phyloP scores from a whole-genome alignment of 2,329 filamentous ascomycete genomes.

The Curvularia sp. region DNA sequence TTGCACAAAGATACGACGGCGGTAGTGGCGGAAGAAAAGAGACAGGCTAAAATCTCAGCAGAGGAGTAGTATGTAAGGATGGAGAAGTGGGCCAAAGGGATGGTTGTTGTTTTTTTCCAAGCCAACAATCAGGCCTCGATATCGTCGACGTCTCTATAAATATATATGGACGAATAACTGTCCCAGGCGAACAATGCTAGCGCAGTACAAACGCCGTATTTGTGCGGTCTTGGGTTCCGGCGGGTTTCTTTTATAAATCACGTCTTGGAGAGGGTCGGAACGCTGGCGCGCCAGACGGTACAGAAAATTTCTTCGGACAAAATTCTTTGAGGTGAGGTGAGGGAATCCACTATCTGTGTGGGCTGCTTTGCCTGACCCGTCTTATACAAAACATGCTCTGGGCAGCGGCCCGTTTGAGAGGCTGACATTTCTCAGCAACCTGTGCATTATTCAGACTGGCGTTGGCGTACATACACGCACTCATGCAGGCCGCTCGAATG shows the following conservation, averaged over 20 bases:
- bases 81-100: neutral
- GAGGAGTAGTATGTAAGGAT: neutral
- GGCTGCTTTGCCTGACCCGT: neutral
- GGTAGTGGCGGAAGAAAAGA: neutral
- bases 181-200: constrained; percentile 23
- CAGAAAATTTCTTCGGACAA: constrained; percentile 4
- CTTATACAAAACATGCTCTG: constrained; percentile 4
- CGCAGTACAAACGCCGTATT: constrained; percentile 2
- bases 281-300: neutral
- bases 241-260: neutral
- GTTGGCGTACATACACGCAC: constrained; percentile 5
- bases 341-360: neutral
- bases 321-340: neutral
- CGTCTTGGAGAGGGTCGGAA: neutral
- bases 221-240: neutral
- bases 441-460: constrained; percentile 26
- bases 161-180: neutral
- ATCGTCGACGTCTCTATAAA: neutral
- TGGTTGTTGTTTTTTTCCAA: neutral
- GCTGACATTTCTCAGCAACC: constrained; percentile 35
- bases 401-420: constrained; percentile 8
- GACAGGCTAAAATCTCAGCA: neutral
- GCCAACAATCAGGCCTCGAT: neutral
- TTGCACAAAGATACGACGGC: neutral
- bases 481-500: constrained; percentile 1